phyloP scores from a whole-genome alignment of 192 early-diverging fungal genomes.

The Paraglomus occultum region DNA sequence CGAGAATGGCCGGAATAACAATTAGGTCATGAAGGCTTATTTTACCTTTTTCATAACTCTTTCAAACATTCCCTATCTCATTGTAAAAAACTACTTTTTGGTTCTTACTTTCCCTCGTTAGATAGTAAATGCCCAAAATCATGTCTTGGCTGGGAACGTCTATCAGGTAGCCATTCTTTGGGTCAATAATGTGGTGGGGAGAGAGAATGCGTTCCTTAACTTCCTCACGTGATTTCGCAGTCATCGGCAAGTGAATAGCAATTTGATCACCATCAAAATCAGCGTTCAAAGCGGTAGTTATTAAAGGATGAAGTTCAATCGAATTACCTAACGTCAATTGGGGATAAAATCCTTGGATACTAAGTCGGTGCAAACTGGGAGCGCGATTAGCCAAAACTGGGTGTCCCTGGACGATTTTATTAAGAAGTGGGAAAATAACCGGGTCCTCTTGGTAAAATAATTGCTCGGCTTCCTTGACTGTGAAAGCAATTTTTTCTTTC shows the following conservation, averaged over 20 bases:
- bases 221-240: background rate
- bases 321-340: background rate
- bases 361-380: constrained; percentile 11
- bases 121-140: constrained; percentile 21
- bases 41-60: background rate
- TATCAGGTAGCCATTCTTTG: constrained; percentile 22
- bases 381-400: constrained; percentile 8
- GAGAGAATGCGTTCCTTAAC: background rate
- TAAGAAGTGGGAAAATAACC: background rate
- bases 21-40: background rate
- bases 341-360: constrained; percentile 17
- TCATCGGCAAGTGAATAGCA: background rate
- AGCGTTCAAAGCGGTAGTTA: constrained; percentile 10
- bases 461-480: constrained; percentile 13
- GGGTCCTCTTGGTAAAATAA: background rate
- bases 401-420: constrained; percentile 8
- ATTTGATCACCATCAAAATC: constrained; percentile 27
- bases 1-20: background rate
- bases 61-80: constrained; percentile 1
- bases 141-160: constrained; percentile 9
- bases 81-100: background rate
- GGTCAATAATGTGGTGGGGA: constrained; percentile 9
- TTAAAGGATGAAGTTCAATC: constrained; percentile 18
- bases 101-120: background rate
- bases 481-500: constrained; percentile 22